These are phyloP conservation scores for Francoa sonchifolia DNA, from an alignment of 441 rosid species.

Conservation along the genomic window DNA sequence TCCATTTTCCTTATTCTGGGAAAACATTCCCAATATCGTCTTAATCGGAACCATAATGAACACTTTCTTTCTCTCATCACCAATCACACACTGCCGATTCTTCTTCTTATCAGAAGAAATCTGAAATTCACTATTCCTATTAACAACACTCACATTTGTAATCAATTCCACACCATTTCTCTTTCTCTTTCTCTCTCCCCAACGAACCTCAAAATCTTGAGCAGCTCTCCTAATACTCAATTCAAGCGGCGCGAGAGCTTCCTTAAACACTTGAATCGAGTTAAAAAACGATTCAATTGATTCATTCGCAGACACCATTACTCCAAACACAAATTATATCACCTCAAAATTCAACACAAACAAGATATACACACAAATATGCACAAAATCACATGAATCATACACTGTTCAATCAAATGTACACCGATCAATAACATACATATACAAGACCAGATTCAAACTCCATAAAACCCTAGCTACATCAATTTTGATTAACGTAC, in stretches of 20 bases:
- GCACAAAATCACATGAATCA: too few species aligned
- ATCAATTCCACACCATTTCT: conserved; percentile 19
- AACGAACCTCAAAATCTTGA: conserved; percentile 55
- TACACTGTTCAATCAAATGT: too few species aligned
- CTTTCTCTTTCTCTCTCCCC: conserved; percentile 33
- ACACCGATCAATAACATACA: too few species aligned
- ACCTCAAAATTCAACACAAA: not conserved
- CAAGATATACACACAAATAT: too few species aligned
- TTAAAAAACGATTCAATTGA: conserved; percentile 49
- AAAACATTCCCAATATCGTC: conserved; percentile 38
- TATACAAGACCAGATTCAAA: too few species aligned
- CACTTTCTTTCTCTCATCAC: conserved; percentile 53
- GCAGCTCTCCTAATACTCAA: conserved; percentile 64
- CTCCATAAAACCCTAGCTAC: too few species aligned
- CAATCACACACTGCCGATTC: conserved; percentile 14
- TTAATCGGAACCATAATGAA: conserved; percentile 53
- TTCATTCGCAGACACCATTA: conserved; percentile 66
- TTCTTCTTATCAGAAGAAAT: conserved; percentile 26
- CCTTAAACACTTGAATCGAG: conserved; percentile 68
- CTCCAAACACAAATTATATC: conserved; percentile 6
- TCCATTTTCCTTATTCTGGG: conserved; percentile 30
- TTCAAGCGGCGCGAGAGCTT: conserved; percentile 58
- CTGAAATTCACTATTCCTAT: conserved; percentile 23
- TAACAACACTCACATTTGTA: conserved; percentile 16
- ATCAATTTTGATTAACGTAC: too few species aligned